Conservation (phyloP, 169 alveolate species). For the Eimeria necatrix region DNA sequence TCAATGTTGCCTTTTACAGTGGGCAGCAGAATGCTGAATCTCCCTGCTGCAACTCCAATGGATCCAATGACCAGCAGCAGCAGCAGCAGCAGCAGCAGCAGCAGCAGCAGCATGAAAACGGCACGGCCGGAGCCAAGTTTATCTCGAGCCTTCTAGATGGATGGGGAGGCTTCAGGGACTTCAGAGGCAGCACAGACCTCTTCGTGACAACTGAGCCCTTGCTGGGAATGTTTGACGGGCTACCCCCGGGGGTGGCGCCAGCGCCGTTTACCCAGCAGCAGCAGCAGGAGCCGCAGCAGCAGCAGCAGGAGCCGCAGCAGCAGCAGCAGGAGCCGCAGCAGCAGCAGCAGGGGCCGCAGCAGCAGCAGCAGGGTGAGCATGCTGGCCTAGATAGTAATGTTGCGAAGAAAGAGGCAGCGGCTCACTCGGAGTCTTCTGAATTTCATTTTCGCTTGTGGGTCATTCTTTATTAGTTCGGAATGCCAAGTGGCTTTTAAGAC, state of each 20-base stretch:
- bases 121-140: not conserved
- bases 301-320: not conserved
- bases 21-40: not conserved
- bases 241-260: conserved; percentile 36
- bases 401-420: not conserved
- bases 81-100: conserved; percentile 66
- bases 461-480: too few species aligned
- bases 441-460: too few species aligned
- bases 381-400: not conserved
- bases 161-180: conserved; percentile 31
- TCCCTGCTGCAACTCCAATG: not conserved
- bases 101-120: not conserved
- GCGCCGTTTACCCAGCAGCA: not conserved
- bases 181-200: conserved; percentile 56
- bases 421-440: not conserved
- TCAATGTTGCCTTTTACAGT: conserved; percentile 31
- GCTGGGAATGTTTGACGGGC: not conserved
- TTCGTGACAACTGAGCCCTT: conserved; percentile 6
- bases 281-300: conserved; percentile 56
- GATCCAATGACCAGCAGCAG: not conserved
- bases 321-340: conserved; percentile 33
- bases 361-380: not conserved
- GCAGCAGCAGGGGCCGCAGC: conserved; percentile 27
- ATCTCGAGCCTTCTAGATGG: not conserved
- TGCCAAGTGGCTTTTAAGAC: too few species aligned